A percentile compares a stretch with the other conserved stretches of the same genome.
phyloP scores from a whole-genome alignment of 2,329 filamentous ascomycete genomes.

The Trichoderma sp. region DNA sequence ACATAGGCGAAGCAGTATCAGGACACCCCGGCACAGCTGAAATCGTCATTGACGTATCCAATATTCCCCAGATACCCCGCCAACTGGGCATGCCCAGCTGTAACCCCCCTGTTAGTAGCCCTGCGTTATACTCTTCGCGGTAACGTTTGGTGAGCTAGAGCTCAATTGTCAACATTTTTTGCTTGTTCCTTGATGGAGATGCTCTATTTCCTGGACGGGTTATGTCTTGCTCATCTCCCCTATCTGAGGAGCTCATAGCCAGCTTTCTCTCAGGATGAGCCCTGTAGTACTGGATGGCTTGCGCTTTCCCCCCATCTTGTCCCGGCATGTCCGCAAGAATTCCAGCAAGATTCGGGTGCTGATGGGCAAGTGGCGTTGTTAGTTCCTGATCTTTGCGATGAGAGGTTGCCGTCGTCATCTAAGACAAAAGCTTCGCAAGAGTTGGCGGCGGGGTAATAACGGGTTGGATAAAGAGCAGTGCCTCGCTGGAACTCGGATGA shows the following conservation, averaged over 20 bases:
- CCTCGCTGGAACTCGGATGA: background rate
- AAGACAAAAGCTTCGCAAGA: slow-evolving; percentile 14
- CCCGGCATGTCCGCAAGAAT: slow-evolving; percentile 4
- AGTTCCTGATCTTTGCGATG: background rate
- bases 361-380: slow-evolving; percentile 6
- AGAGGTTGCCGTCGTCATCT: slow-evolving; percentile 13
- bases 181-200: background rate
- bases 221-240: background rate
- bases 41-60: background rate
- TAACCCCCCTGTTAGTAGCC: background rate
- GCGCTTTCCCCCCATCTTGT: background rate
- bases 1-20: background rate
- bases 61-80: background rate
- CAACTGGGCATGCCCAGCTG: background rate
- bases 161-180: background rate
- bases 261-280: background rate
- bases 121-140: background rate
- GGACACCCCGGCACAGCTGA: slow-evolving; percentile 13
- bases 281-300: background rate
- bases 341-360: background rate
- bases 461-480: background rate
- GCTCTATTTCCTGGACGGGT: background rate
- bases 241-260: background rate
- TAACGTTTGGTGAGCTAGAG: background rate
- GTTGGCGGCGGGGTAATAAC: slow-evolving; percentile 13